Evolutionary conservation across 1,139 yeast species (phyloP).

Genomic region (Saccharomycopsis crataegensis): DNA sequence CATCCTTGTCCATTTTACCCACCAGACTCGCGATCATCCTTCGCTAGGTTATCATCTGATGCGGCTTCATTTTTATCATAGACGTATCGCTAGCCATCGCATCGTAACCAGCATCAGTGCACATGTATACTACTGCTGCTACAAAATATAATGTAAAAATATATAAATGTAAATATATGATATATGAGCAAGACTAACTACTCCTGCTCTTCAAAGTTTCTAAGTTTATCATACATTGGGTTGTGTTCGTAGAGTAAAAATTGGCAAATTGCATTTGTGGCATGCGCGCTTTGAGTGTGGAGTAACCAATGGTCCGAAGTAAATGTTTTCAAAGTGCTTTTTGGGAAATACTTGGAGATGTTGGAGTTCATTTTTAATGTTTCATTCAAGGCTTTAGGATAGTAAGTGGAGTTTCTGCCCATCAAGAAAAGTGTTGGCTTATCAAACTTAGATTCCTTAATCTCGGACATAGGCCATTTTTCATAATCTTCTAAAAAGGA

Average conservation of each 20-base stretch:
- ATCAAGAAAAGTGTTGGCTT: constrained; percentile 17
- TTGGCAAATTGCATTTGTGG: constrained; percentile 17
- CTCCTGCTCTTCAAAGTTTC: background rate
- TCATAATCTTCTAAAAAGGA: background rate
- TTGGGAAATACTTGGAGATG: constrained; percentile 11
- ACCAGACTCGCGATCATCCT: too few relatives aligned
- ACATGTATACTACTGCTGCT: too few relatives aligned
- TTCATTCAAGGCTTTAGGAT: background rate
- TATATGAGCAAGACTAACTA: too few relatives aligned
- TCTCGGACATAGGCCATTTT: background rate
- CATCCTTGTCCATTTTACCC: too few relatives aligned
- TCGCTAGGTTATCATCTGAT: too few relatives aligned
- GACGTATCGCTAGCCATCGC: too few relatives aligned
- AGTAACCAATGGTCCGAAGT: constrained; percentile 12
- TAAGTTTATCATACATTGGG: constrained; percentile 10
- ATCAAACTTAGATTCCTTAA: background rate
- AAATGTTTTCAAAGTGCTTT: constrained; percentile 7
- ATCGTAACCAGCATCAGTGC: too few relatives aligned
- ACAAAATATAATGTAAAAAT: too few relatives aligned
- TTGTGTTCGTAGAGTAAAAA: constrained; percentile 12
- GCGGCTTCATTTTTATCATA: too few relatives aligned
- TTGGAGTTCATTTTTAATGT: background rate
- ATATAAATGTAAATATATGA: too few relatives aligned
- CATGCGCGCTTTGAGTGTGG: constrained; percentile 10
- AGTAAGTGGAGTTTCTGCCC: constrained; percentile 11